Conservation (phyloP, 305 asterid genomes). For the Fraxinus velutina region DNA sequence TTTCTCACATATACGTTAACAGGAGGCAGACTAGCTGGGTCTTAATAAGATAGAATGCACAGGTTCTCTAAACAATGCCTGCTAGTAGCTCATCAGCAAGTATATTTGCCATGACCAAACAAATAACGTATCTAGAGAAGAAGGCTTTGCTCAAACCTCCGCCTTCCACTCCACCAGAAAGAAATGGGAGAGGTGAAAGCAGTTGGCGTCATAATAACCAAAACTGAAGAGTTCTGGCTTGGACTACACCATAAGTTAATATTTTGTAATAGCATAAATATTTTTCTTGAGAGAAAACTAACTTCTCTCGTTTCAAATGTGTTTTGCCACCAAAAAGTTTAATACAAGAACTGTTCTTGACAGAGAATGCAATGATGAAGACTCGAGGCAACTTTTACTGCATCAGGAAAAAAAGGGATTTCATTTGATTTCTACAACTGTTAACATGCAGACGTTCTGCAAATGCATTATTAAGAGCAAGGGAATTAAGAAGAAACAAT, state of each 20-base stretch:
- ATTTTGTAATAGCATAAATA: neutral
- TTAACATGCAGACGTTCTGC: neutral
- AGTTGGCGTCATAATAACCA: neutral
- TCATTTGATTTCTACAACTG: slow-evolving; percentile 3
- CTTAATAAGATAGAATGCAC: neutral
- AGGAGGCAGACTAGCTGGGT: neutral
- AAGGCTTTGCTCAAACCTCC: neutral
- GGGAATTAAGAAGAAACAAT: slow-evolving; percentile 5
- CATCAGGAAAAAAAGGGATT: slow-evolving; percentile 1
- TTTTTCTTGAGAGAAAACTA: neutral
- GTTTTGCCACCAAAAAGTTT: neutral
- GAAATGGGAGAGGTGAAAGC: neutral
- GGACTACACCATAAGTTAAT: neutral
- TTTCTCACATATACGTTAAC: neutral
- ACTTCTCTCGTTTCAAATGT: neutral
- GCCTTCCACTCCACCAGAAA: neutral
- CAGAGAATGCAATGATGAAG: neutral
- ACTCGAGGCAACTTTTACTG: neutral
- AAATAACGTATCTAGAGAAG: neutral
- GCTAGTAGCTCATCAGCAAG: neutral
- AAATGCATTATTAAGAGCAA: slow-evolving; percentile 6
- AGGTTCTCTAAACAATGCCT: neutral
- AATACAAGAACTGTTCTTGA: neutral
- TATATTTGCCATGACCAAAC: neutral
- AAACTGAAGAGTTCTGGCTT: neutral